These are phyloP conservation scores for Pseudodiploospora longispora DNA, from an alignment of 2,329 filamentous ascomycete genomes.

Conservation along the genomic window DNA sequence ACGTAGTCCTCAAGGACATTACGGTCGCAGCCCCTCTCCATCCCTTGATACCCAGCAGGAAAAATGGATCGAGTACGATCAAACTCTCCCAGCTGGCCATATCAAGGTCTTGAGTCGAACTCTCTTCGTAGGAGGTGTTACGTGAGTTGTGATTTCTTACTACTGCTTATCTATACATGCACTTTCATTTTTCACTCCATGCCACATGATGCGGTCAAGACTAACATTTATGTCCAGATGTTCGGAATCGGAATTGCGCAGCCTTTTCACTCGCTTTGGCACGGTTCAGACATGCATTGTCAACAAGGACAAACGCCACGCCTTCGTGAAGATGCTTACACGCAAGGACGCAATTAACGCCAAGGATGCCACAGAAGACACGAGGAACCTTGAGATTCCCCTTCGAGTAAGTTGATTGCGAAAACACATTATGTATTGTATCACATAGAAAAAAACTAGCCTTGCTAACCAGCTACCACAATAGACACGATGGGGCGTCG, in stretches of 20 bases:
- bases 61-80: slow-evolving; percentile 78
- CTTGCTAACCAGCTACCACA: slow-evolving; percentile 8
- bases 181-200: background rate
- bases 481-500: slow-evolving; percentile 92
- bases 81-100: slow-evolving; percentile 60
- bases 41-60: slow-evolving; percentile 26
- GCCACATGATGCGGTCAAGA: slow-evolving; percentile 15
- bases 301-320: slow-evolving; percentile 95
- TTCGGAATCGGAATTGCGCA: slow-evolving; percentile 72
- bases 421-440: background rate
- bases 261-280: slow-evolving; percentile 74
- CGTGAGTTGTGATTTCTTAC: slow-evolving; percentile 43
- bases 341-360: slow-evolving; percentile 77
- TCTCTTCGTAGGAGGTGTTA: slow-evolving; percentile 92
- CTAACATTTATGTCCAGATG: slow-evolving; percentile 38
- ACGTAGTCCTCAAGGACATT: slow-evolving; percentile 68
- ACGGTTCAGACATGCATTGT: slow-evolving; percentile 95
- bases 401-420: slow-evolving; percentile 51
- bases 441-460: too few relatives aligned
- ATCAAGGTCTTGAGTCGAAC: slow-evolving; percentile 95
- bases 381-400: slow-evolving; percentile 62
- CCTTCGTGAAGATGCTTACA: slow-evolving; percentile 97
- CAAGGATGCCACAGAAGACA: slow-evolving; percentile 80
- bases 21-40: slow-evolving; percentile 56
- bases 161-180: background rate